A percentile compares a stretch with the other conserved stretches of the same genome.
phyloP scores from a whole-genome alignment of 2,329 filamentous ascomycete genomes.

The Colletotrichum sp. region DNA sequence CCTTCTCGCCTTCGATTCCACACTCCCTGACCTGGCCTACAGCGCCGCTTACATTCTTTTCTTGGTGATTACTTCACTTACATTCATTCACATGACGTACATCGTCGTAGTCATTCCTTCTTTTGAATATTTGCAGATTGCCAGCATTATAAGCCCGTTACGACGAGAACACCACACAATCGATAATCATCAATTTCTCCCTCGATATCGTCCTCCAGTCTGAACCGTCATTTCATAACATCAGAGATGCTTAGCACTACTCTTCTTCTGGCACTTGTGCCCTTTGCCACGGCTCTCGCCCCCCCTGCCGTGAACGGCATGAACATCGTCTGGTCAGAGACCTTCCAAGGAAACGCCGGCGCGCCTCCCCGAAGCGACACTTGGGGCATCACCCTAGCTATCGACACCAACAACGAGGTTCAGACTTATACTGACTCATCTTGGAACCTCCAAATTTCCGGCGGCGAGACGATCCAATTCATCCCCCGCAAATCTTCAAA shows the following conservation, averaged over 20 bases:
- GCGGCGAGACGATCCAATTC: conserved; percentile 54
- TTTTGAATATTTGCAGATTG: background rate
- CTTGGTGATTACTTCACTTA: conserved; percentile 7
- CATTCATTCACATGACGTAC: background rate
- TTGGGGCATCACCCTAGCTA: conserved; percentile 48
- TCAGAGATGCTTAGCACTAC: background rate
- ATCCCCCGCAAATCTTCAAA: conserved; percentile 46
- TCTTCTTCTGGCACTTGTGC: conserved; percentile 19
- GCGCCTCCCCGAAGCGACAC: conserved; percentile 36
- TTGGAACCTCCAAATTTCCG: conserved; percentile 54
- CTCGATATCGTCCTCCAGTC: background rate
- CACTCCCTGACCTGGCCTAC: background rate
- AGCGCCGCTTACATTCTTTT: conserved; percentile 12
- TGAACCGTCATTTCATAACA: background rate
- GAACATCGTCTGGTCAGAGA: conserved; percentile 48
- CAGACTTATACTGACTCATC: conserved; percentile 52
- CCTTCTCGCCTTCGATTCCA: background rate
- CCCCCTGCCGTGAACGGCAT: conserved; percentile 44
- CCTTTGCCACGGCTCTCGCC: conserved; percentile 35
- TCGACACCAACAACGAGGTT: conserved; percentile 56
- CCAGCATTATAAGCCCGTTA: background rate
- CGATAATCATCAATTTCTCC: background rate
- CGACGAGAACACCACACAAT: background rate
- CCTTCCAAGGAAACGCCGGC: conserved; percentile 45
- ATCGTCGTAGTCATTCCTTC: background rate